Evolutionary conservation across 345 rosid genomes (phyloP), one percentile per base, ranked within the genome.

Genomic region (Populus pruinosa): DNA sequence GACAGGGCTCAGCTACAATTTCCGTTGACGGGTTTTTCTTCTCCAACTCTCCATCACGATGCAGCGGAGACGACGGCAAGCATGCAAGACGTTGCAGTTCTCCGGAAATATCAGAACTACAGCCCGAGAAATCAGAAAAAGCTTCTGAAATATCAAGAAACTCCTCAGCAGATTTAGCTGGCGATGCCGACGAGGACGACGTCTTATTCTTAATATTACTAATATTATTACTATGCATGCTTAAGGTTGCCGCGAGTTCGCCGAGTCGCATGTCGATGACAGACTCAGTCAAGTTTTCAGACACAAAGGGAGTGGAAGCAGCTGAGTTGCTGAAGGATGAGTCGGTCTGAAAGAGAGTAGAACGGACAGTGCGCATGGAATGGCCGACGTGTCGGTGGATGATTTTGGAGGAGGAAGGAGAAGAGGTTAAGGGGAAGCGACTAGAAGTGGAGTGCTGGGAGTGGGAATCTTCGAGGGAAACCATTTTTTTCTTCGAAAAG

Each of bases 41-140:
- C 29, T n/a, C 12, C 0, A 11, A 59, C 29, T 25, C 63, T 1
- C 23, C 63, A 59, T 25, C 63, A 9, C 23, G 27, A 23, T 3
- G 63, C 29, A 10, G 70, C 36, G 83, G 93, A 11, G 90, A 87
- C 0, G 88, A 83, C 23, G 95, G 94, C 63, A 92, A 68, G 84
- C 87, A 68, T 18, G 99, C 99, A 67, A 96, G 93, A n/a, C 98
- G 88, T 68, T 88, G 94, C 33, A 96, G 71, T 89, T 96, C 99
- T 12, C 98, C 98, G 35, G 99, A 96, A 69, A 96, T 93, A 81
- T 96, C 98, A 62, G 97, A 91, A 82, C 95, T 91, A 47, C 95
- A 94, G 2, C 75, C 90, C 62, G 99, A 96, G 72, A 89, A 93
- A 79, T 92, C 98, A 61, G 94, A 91, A 77, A 96, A 93, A 2